These are phyloP conservation scores for Rauvolfia tetraphylla DNA, from an alignment of 257 asterid species.

Conservation along the genomic window DNA sequence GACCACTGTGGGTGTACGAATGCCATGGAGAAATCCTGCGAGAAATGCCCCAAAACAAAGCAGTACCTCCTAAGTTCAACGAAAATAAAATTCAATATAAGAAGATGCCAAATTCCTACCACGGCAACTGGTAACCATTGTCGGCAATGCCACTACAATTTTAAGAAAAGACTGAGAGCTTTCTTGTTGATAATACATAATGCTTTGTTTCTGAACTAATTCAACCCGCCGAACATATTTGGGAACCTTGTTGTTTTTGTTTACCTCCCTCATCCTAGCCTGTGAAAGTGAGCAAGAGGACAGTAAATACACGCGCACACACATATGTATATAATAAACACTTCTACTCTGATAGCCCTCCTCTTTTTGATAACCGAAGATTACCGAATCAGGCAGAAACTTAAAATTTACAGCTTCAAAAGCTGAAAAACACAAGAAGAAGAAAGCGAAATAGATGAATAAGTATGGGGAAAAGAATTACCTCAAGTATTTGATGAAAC, in stretches of 20 bases:
- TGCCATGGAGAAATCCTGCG: not conserved
- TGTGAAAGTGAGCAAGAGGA: constrained; percentile 25
- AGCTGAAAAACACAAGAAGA: not conserved
- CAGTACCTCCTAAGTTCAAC: not conserved
- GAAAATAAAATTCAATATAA: not conserved
- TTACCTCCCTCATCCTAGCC: constrained; percentile 86
- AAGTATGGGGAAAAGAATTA: constrained; percentile 17
- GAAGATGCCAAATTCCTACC: constrained; percentile 40
- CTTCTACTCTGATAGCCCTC: too few relatives aligned
- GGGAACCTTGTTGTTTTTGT: constrained; percentile 61
- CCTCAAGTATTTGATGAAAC: constrained; percentile 93
- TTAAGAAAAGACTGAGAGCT: constrained; percentile 75
- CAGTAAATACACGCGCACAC: not conserved
- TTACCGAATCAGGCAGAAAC: not conserved
- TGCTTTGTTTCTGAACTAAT: constrained; percentile 78
- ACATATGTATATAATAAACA: constrained; percentile 1
- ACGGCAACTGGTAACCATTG: constrained; percentile 96
- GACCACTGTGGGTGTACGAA: not conserved
- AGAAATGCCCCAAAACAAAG: not conserved
- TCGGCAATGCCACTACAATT: constrained; percentile 92
- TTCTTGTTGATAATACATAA: constrained; percentile 89
- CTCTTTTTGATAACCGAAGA: not conserved
- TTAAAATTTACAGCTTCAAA: not conserved
- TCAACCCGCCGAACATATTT: constrained; percentile 76
- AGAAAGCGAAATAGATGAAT: not conserved